These are phyloP conservation scores for Penicillium steckii DNA, from an alignment of 495 filamentous ascomycete species.

Conservation along the genomic window DNA sequence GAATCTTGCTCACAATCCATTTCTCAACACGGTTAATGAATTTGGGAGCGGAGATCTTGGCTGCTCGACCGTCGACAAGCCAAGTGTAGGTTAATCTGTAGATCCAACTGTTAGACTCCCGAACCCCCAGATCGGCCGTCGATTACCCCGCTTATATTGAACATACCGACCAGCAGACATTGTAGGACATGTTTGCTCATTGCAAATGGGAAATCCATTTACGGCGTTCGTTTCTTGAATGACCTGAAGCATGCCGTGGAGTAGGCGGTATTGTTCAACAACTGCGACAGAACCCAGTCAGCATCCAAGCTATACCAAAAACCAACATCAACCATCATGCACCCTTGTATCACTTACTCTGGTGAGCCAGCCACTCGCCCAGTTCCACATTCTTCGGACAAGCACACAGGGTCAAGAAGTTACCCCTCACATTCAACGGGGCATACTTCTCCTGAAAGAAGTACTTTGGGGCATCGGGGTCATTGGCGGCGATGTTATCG, in stretches of 20 bases:
- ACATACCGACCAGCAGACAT: constrained; percentile 92
- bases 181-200: constrained; percentile 74
- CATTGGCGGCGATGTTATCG: constrained; percentile 48
- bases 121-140: constrained; percentile 1
- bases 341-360: constrained; percentile 68
- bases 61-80: constrained; percentile 55
- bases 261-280: constrained; percentile 84
- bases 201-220: constrained; percentile 73
- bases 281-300: constrained; percentile 55
- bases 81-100: constrained; percentile 87
- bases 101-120: constrained; percentile 9
- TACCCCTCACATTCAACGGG: constrained; percentile 87
- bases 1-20: constrained; percentile 90
- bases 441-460: constrained; percentile 80
- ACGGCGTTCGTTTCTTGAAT: constrained; percentile 76
- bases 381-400: constrained; percentile 85
- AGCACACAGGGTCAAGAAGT: constrained; percentile 91
- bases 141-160: constrained; percentile 7
- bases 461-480: constrained; percentile 60
- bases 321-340: neutral
- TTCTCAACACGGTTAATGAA: constrained; percentile 92
- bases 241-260: constrained; percentile 79
- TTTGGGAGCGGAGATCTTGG: constrained; percentile 72
- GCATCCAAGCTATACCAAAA: constrained; percentile 7
- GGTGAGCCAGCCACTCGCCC: constrained; percentile 92